These are phyloP conservation scores for Mesembryanthemum crystallinum DNA, from an alignment of 148 eudicot genomes.

Conservation along the genomic window DNA sequence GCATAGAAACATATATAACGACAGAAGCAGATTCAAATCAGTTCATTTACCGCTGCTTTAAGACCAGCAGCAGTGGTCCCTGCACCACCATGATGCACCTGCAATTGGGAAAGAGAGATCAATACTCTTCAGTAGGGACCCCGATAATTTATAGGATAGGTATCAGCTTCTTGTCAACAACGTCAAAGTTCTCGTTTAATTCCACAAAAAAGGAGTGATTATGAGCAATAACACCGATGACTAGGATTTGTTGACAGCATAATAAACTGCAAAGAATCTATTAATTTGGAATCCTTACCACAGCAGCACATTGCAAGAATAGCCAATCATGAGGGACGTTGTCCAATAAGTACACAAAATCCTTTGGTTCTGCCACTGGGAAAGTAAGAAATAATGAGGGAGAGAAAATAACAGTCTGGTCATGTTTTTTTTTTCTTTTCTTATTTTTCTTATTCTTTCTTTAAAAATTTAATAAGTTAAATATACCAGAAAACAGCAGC, in stretches of 20 bases:
- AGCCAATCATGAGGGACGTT: slow-evolving; percentile 70
- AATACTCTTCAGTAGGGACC: neutral
- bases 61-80: slow-evolving; percentile 88
- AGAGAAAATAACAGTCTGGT: neutral
- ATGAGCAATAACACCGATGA: neutral
- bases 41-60: slow-evolving; percentile 61
- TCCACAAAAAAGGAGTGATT: neutral
- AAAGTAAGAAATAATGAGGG: slow-evolving; percentile 18
- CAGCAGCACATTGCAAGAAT: slow-evolving; percentile 56
- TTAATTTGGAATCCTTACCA: slow-evolving; percentile 35
- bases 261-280: slow-evolving; percentile 1
- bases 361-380: slow-evolving; percentile 76
- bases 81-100: slow-evolving; percentile 89
- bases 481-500: too few species aligned
- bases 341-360: slow-evolving; percentile 64
- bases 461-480: too few species aligned
- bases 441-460: neutral
- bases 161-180: neutral
- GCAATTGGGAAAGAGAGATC: neutral
- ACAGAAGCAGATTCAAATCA: slow-evolving; percentile 2
- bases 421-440: too few species aligned
- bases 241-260: neutral
- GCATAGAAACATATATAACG: neutral
- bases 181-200: neutral
- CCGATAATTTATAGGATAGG: neutral